phyloP scores from a whole-genome alignment of 2,329 filamentous ascomycete species.

The Trichophyton rubrum region DNA sequence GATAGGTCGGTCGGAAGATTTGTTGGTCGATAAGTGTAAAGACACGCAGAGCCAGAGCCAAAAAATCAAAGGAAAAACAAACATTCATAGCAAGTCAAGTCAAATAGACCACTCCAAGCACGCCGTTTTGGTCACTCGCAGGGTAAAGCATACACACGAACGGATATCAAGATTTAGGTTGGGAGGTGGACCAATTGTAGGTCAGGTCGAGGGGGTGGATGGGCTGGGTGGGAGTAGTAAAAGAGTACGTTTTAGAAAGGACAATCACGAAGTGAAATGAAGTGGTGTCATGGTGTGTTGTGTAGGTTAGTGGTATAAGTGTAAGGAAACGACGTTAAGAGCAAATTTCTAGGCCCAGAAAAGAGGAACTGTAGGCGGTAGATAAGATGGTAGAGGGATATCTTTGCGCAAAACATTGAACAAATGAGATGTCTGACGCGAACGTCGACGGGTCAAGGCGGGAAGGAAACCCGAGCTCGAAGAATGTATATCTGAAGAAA shows the following conservation, averaged over 20 bases:
- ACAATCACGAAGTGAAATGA: slow-evolving; percentile 1
- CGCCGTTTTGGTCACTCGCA: not conserved
- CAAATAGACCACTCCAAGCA: slow-evolving; percentile 1
- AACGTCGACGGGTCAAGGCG: not conserved
- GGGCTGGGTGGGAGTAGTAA: not conserved
- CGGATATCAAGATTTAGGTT: not conserved
- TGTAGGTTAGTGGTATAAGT: not conserved
- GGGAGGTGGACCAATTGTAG: not conserved
- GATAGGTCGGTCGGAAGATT: not conserved
- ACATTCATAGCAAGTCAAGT: not conserved
- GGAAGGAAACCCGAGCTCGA: not conserved
- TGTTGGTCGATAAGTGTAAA: too few relatives aligned
- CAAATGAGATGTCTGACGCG: not conserved
- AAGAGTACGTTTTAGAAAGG: not conserved
- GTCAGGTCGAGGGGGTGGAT: not conserved
- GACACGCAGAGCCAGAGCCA: too few relatives aligned
- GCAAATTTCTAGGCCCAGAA: not conserved
- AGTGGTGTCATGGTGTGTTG: not conserved
- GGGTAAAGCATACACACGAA: not conserved
- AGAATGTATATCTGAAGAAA: not conserved
- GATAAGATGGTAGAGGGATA: not conserved
- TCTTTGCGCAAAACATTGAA: not conserved
- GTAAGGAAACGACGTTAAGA: not conserved
- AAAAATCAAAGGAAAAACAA: not conserved
- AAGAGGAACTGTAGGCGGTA: not conserved